A percentile compares a stretch with the other conserved stretches of the same genome.
These are phyloP conservation scores for Chenopodium quinoa DNA, from an alignment of 148 eudicot genomes.

Conservation along the genomic window DNA sequence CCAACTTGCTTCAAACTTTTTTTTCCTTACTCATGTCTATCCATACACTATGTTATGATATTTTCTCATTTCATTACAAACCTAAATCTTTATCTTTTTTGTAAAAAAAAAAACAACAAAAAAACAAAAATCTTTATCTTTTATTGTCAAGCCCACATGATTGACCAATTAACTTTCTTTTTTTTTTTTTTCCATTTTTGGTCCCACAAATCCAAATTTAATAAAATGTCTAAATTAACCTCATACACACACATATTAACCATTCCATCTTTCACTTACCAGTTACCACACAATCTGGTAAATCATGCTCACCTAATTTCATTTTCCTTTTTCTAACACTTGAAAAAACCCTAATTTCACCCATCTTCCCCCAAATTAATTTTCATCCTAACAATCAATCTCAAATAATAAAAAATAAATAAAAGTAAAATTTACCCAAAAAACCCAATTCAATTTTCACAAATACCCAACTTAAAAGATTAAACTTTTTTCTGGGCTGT, in stretches of 20 bases:
- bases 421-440: conserved; percentile 6
- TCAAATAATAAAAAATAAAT: not conserved
- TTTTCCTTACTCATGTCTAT: not conserved
- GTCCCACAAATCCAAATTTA: conserved; percentile 17
- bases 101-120: too few species aligned
- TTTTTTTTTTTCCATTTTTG: not conserved
- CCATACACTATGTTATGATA: not conserved
- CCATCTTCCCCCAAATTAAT: conserved; percentile 18
- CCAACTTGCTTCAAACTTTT: not conserved
- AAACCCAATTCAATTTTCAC: conserved; percentile 9
- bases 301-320: conserved; percentile 16
- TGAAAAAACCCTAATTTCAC: conserved; percentile 30
- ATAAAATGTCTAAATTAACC: not conserved
- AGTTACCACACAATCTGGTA: not conserved
- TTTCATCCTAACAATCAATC: not conserved
- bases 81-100: not conserved
- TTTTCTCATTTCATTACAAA: not conserved
- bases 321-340: not conserved
- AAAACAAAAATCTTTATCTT: not conserved
- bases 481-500: not conserved
- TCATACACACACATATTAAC: not conserved
- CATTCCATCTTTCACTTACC: conserved; percentile 12
- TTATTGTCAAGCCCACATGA: conserved; percentile 17
- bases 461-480: conserved; percentile 4
- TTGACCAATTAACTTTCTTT: conserved; percentile 6